Evolutionary conservation across 441 rosid genomes (phyloP), one percentile per base, ranked within the genome.

Genomic region (Populus hybrid): DNA sequence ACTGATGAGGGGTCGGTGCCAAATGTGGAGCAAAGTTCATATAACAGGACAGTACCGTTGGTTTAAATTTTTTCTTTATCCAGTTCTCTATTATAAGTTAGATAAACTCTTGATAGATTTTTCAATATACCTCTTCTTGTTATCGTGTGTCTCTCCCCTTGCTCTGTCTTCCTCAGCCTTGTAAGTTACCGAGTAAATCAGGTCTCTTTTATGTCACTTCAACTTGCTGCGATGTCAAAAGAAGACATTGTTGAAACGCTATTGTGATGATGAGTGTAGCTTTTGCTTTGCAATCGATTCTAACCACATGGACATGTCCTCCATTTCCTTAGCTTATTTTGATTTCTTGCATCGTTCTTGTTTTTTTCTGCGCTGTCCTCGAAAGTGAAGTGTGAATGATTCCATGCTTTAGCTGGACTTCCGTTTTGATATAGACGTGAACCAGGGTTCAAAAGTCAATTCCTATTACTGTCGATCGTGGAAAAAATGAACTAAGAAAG

Each of bases 41-140:
- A 70, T 46, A 78, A 73, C 66, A 77, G 69, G 76, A 74, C 84
- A 18, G 85, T 67, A 23, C 78, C 80, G 24, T 67, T 72, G 65
- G 66, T 57, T 38, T 84, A 86, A 61, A 65, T 70, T 8, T 30
- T 16, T 23, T 6, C 3, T 18, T 53, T 16, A 53, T 16, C 61
- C 61, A 53, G n/a, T 59, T 23, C n/a, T 71, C 67, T 32, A 21
- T 0, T 14, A 53, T 0, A 53, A 53, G n/a, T 53, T 5, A 1
- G n/a, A 1, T 18, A 53, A 53, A 53, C 7, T 7, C n/a, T 5
- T 5, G n/a, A 53, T 53, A 18, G 8, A 16, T 53, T 53, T 53
- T 1, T 53, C n/a, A 14, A 6, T 18, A 5, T 53, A 53, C 16
- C 5, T 32, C 0, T 8, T 8, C 0, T 6, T 9, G 2, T 20